Evolutionary conservation across 106 monocot genomes (phyloP).

Genomic region (Dioscorea zingiberensis): DNA sequence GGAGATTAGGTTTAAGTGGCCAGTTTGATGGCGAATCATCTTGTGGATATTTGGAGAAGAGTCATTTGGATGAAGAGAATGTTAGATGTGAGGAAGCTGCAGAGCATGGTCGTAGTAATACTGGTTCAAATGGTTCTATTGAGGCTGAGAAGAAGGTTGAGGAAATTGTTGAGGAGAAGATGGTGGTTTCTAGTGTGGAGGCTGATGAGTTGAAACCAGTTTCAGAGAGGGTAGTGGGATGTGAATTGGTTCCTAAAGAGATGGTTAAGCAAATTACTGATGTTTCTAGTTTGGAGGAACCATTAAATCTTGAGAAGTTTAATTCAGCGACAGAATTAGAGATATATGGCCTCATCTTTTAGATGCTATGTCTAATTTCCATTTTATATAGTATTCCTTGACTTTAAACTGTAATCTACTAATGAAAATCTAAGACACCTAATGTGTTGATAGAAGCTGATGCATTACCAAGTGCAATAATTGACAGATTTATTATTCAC

Average conservation of each 20-base stretch:
- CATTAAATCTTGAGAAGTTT: slow-evolving; percentile 41
- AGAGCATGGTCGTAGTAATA: slow-evolving; percentile 9
- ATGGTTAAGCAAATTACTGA: not conserved
- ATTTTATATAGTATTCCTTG: too few relatives aligned
- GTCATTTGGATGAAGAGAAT: slow-evolving; percentile 50
- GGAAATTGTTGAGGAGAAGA: slow-evolving; percentile 5
- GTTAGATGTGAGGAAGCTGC: slow-evolving; percentile 3
- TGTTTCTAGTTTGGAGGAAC: slow-evolving; percentile 29
- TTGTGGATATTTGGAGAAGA: slow-evolving; percentile 38
- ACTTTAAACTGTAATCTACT: not conserved
- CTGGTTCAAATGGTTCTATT: slow-evolving; percentile 26
- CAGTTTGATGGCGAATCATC: slow-evolving; percentile 49
- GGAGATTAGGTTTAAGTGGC: slow-evolving; percentile 25
- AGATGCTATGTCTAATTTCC: not conserved
- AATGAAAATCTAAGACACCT: not conserved
- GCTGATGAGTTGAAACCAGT: not conserved
- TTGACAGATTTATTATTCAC: too few relatives aligned
- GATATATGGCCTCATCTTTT: slow-evolving; percentile 25
- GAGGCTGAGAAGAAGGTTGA: slow-evolving; percentile 15
- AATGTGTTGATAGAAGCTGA: not conserved
- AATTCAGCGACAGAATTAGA: slow-evolving; percentile 60
- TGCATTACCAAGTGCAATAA: too few relatives aligned
- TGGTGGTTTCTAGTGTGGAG: slow-evolving; percentile 13
- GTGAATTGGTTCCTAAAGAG: slow-evolving; percentile 5
- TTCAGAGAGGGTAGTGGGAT: not conserved